Conservation (phyloP, 2,329 filamentous ascomycete species). For the Mycocentrospora acerina region DNA sequence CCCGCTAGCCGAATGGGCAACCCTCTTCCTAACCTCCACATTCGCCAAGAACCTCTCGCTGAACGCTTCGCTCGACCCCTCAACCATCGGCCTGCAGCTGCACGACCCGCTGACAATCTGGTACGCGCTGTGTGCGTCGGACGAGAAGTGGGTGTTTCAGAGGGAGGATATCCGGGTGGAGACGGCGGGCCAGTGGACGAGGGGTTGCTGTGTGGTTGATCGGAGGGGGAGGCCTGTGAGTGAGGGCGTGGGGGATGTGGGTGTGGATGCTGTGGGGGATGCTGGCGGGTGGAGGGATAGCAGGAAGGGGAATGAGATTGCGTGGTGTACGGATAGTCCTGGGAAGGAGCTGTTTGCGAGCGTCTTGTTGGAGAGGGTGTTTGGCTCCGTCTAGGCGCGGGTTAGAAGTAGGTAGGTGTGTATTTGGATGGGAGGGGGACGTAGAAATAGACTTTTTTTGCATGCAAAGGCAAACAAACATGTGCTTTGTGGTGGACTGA, state of each 20-base stretch:
- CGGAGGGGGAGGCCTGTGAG: slow-evolving; percentile 61
- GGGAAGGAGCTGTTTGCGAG: slow-evolving; percentile 67
- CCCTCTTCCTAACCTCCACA: slow-evolving; percentile 48
- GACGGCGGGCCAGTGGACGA: slow-evolving; percentile 89
- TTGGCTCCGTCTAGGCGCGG: too few species aligned
- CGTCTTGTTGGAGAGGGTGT: slow-evolving; percentile 66
- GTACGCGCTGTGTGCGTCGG: slow-evolving; percentile 30
- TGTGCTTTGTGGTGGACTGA: too few species aligned
- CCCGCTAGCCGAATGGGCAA: slow-evolving; percentile 49
- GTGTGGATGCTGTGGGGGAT: slow-evolving; percentile 64
- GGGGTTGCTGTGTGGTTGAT: slow-evolving; percentile 87
- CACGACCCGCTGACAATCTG: slow-evolving; percentile 50
- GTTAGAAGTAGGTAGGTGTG: slow-evolving; percentile 1
- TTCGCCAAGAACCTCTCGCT: slow-evolving; percentile 49
- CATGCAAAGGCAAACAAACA: too few species aligned
- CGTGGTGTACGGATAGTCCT: slow-evolving; percentile 69
- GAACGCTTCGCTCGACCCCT: slow-evolving; percentile 36
- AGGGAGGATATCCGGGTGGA: slow-evolving; percentile 84
- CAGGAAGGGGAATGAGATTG: slow-evolving; percentile 75
- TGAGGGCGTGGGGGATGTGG: slow-evolving; percentile 29
- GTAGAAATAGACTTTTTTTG: too few species aligned
- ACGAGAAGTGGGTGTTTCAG: slow-evolving; percentile 39
- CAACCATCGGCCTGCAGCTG: slow-evolving; percentile 45
- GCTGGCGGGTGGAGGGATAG: slow-evolving; percentile 73
- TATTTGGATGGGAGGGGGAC: too few species aligned